Evolutionary conservation across 108 stramenopile species (phyloP), one percentile per base, ranked within the genome.

Genomic region (Pseudonitzschia pungens): DNA sequence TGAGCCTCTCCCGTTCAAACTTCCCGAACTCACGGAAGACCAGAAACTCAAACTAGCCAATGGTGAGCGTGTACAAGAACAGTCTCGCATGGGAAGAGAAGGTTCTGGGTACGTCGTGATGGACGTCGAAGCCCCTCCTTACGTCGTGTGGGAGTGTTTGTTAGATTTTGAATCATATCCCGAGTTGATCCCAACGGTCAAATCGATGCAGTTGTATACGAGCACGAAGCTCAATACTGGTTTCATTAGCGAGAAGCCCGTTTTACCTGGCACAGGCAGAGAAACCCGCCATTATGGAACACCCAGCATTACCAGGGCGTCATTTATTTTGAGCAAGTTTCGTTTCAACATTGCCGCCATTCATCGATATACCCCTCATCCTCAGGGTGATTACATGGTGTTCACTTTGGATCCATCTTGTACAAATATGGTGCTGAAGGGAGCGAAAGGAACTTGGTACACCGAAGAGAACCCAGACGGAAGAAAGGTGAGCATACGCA

Each of bases 391-490:
- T 59, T 94, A 91, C 78, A 94, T 94, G 93, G 82, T 84, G 11
- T 94, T 94, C 66, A 91, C 86, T 7, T 67, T 94, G 57, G 93
- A 94, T 77, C 86, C 85, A 6, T 90, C 87, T 1, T 87, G 89
- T 76, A 88, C 85, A 1, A 92, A 92, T 69, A 77, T 88, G 70
- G 93, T 91, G 0, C 52, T 94, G 54, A 88, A 92, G 69, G 86
- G 84, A 65, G 93, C 93, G 21, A 94, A 94, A 71, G 93, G 93
- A 0, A 87, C 90, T n/a, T 94, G 93, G 93, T 83, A 94, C 77
- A 94, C 93, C 28, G 68, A 92, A 78, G 73, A 75, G 41, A 82
- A 87, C 77, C 87, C 88, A 0, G 89, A 89, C 54, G 89, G 92
- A 68, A 75, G 76, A 73, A 76, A 84, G 77, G 69, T 82, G 41